Conservation (phyloP, 116 monocot species). For the Phalaenopsis hybrid region DNA sequence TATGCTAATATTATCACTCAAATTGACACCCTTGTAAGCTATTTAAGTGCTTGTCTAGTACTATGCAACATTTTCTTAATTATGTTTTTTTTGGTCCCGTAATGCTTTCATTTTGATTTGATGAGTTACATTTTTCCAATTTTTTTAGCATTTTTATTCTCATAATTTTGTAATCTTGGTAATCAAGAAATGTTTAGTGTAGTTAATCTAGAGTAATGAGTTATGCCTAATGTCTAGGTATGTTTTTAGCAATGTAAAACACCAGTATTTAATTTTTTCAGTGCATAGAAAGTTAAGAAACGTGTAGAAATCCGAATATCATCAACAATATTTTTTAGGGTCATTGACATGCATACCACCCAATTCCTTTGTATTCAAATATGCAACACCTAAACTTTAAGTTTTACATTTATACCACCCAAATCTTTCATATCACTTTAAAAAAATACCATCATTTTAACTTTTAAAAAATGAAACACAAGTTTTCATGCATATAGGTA, state of each 20-base stretch:
- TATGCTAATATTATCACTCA: constrained; percentile 96
- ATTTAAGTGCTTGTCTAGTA: background rate
- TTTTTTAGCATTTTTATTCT: background rate
- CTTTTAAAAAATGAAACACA: no score
- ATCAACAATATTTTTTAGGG: background rate
- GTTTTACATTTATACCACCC: no score
- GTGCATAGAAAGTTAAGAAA: background rate
- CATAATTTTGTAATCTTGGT: background rate
- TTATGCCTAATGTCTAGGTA: background rate
- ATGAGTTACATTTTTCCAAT: background rate
- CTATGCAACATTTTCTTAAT: background rate
- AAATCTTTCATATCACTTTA: no score
- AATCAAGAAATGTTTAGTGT: background rate
- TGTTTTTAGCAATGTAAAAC: background rate
- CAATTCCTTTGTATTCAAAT: no score
- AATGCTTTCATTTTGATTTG: background rate
- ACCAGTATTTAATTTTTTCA: background rate
- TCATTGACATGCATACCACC: no score
- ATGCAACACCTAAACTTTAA: no score
- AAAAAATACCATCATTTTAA: no score
- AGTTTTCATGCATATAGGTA: no score
- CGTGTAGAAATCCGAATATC: background rate
- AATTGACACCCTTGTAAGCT: constrained; percentile 84
- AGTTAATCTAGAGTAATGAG: background rate
- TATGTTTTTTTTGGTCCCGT: background rate